phyloP scores from a whole-genome alignment of 2,329 filamentous ascomycete genomes.

The Alternaria sp. region DNA sequence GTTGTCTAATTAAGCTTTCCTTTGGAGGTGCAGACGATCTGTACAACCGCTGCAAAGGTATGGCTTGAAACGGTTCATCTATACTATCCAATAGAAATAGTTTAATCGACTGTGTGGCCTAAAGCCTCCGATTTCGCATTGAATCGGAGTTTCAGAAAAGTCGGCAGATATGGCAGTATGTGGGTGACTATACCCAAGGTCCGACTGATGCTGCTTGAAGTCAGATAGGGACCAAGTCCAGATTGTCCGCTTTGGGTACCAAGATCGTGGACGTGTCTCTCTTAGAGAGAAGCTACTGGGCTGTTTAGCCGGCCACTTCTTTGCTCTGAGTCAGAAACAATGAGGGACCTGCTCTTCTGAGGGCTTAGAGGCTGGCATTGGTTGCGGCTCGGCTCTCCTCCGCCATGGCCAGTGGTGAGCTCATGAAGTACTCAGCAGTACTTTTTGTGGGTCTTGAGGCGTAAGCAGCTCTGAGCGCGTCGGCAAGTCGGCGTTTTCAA shows the following conservation, averaged over 20 bases:
- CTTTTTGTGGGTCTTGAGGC: conserved; percentile 3
- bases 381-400: conserved; percentile 2
- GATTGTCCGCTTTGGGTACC: not conserved
- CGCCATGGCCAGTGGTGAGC: not conserved
- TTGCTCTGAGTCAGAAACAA: not conserved
- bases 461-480: not conserved
- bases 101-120: not conserved
- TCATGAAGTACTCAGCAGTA: not conserved
- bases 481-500: not conserved
- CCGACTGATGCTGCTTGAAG: not conserved
- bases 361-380: not conserved
- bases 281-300: not conserved
- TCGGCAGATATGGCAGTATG: not conserved
- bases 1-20: not conserved
- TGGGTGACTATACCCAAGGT: not conserved
- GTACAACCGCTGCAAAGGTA: not conserved
- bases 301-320: not conserved
- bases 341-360: not conserved
- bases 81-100: not conserved
- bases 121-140: not conserved
- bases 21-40: not conserved
- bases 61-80: not conserved
- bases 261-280: not conserved
- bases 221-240: not conserved
- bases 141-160: not conserved